phyloP scores from a whole-genome alignment of 1,139 yeast genomes.

The Citeromyces hawaiiensis region DNA sequence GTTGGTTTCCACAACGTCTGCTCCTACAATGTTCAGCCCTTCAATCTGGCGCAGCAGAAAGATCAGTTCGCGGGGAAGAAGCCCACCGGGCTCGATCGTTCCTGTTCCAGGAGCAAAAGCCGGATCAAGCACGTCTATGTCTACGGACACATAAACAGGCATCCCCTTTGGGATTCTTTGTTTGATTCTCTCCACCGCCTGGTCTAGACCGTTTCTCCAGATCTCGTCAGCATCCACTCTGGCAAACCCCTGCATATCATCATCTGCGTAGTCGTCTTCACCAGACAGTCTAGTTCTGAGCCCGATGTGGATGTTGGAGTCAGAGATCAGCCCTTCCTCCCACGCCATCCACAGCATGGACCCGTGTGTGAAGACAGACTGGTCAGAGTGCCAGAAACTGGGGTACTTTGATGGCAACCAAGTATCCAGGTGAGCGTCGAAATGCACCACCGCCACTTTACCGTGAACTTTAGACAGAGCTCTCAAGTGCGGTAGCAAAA shows the following conservation, averaged over 20 bases:
- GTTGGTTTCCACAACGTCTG: slow-evolving; percentile 67
- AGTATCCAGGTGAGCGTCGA: slow-evolving; percentile 72
- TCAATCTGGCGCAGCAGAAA: slow-evolving; percentile 47
- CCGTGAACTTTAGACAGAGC: slow-evolving; percentile 49
- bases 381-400: slow-evolving; percentile 56
- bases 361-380: slow-evolving; percentile 59
- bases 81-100: slow-evolving; percentile 74
- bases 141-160: slow-evolving; percentile 64
- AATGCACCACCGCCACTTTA: slow-evolving; percentile 54
- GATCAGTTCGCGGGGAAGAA: slow-evolving; percentile 65
- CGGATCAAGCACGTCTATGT: slow-evolving; percentile 73
- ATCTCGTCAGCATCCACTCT: slow-evolving; percentile 61
- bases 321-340: slow-evolving; percentile 46
- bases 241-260: slow-evolving; percentile 47
- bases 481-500: slow-evolving; percentile 56
- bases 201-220: slow-evolving; percentile 44
- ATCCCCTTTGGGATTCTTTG: slow-evolving; percentile 35
- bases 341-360: slow-evolving; percentile 73
- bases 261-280: slow-evolving; percentile 47
- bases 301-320: slow-evolving; percentile 58
- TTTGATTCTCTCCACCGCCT: slow-evolving; percentile 36
- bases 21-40: slow-evolving; percentile 52
- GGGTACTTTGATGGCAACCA: slow-evolving; percentile 66
- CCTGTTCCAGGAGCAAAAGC: slow-evolving; percentile 78
- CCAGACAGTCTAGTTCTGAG: slow-evolving; percentile 53